A percentile compares a stretch with the other conserved stretches of the same genome.
These are phyloP conservation scores for Strobilomyces dryophilus DNA, from an alignment of 768 basidiomycete genomes.

Conservation along the genomic window DNA sequence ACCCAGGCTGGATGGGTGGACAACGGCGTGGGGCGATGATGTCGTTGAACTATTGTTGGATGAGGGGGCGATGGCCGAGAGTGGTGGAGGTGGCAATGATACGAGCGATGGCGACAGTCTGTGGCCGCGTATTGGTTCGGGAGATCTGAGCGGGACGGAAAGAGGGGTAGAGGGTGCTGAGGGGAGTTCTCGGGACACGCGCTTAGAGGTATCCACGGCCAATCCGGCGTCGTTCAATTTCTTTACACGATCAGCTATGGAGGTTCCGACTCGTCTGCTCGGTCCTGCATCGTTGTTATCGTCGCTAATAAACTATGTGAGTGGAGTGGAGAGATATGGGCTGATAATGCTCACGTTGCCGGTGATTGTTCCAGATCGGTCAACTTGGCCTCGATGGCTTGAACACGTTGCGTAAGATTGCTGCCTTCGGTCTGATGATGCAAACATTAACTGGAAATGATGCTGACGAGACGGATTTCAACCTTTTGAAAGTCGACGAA, in stretches of 20 bases:
- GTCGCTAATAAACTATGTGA: conserved; percentile 15
- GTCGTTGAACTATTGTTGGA: conserved; percentile 30
- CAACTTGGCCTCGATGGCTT: conserved; percentile 43
- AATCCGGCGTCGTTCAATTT: conserved; percentile 73
- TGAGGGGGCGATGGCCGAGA: conserved; percentile 10
- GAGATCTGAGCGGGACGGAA: conserved; percentile 26
- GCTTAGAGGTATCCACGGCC: conserved; percentile 52
- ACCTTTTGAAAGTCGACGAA: conserved; percentile 65
- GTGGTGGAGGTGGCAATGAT: conserved; percentile 23
- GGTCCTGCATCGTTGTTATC: conserved; percentile 29
- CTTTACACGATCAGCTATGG: conserved; percentile 78
- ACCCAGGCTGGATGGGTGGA: conserved; percentile 66
- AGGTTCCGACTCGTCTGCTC: conserved; percentile 49
- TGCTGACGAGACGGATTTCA: conserved; percentile 21
- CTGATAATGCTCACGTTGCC: conserved; percentile 24
- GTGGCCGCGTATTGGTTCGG: conserved; percentile 32
- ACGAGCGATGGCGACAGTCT: conserved; percentile 37
- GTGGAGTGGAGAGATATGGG: conserved; percentile 1
- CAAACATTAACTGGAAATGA: conserved; percentile 10
- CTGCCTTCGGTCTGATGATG: conserved; percentile 35
- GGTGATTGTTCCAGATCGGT: conserved; percentile 41
- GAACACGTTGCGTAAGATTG: conserved; percentile 38
- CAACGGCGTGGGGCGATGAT: conserved; percentile 59
- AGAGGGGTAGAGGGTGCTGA: conserved; percentile 31
- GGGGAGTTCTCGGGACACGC: conserved; percentile 51